Conservation (phyloP, 1,284 basidiomycete species). For the Moniliella sp. region DNA sequence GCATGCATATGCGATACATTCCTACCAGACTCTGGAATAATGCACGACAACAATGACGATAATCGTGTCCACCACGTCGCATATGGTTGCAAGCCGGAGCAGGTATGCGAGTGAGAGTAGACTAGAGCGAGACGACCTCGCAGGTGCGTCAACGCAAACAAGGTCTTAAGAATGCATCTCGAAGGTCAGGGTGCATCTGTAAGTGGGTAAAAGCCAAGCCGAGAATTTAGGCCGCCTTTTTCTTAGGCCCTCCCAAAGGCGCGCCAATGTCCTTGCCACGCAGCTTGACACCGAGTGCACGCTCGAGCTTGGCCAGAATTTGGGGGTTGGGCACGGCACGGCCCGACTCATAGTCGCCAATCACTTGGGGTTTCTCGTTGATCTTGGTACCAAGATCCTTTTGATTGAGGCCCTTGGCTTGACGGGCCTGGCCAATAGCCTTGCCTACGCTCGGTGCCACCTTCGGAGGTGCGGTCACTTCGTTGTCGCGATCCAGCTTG, state of each 20-base stretch:
- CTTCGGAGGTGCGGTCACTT: slow-evolving; percentile 79
- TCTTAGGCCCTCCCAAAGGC: slow-evolving; percentile 1
- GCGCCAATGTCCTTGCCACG: slow-evolving; percentile 42
- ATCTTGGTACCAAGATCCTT: slow-evolving; percentile 82
- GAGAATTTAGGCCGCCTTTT: no score
- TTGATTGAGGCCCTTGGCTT: slow-evolving; percentile 57
- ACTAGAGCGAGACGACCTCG: no score
- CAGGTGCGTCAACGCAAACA: no score
- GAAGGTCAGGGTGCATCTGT: no score
- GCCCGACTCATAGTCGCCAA: slow-evolving; percentile 64
- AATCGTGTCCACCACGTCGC: no score
- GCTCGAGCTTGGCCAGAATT: slow-evolving; percentile 76
- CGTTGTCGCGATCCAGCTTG: slow-evolving; percentile 43
- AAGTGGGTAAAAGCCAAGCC: no score
- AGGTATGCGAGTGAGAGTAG: no score
- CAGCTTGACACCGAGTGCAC: slow-evolving; percentile 69
- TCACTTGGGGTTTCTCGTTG: slow-evolving; percentile 66
- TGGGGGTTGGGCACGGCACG: slow-evolving; percentile 74
- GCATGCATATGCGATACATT: no score
- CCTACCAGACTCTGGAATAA: no score
- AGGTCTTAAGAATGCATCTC: no score
- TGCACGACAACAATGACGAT: no score
- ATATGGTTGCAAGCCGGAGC: no score
- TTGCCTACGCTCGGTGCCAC: slow-evolving; percentile 58
- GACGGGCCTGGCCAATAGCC: slow-evolving; percentile 61